Base-by-base conservation (phyloP, 768 basidiomycete species). In the Tricholoma sp. region DNA sequence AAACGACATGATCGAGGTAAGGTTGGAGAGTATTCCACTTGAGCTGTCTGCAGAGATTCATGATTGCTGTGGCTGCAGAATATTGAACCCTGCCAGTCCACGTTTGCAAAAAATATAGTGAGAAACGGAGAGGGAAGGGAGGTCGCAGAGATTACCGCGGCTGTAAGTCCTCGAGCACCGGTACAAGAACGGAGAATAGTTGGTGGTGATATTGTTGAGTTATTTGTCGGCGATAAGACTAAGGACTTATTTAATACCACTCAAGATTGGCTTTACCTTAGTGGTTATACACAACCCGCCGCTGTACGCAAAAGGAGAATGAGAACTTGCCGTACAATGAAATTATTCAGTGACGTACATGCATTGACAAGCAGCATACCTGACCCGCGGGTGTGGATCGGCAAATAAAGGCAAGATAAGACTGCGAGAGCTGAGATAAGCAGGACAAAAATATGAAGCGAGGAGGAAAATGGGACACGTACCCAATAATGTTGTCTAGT, bases 31-130 rank as follows among this genome's bases (percentile, higher is more conserved):
- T 85, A 20, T 88, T 81, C 12, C 83, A 79, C 61, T 84, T 86
- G 37, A 90, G 89, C 36, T 91, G 88, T 66, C 92, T 87, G 69
- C 91, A 94, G 72, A 94, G 93, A 67, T 94, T 94, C 68, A 93
- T 91, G 24, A 94, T 76, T 0, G 91, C 91, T 0, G 91, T 87
- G 0, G 91, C 90, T 1, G 92, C 89, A 63, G 94, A 91, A 0
- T 89, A 79, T 59, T 92, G 91, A 0, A 94, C 90, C 24, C 92
- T 92, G n/a, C n/a, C n/a, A n/a, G n/a, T n/a, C n/a, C n/a, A n/a
- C n/a, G n/a, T n/a, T n/a, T n/a, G n/a, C n/a, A n/a, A n/a, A n/a
- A n/a, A n/a, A n/a, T n/a, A n/a, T n/a, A n/a, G n/a, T 58, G 34
- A 36, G 4, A 36, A 33, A 31, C 51, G 37, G 33, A 29, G 11